phyloP scores from a whole-genome alignment of 2,329 filamentous ascomycete species.

The Proliferodiscus dingleyae region DNA sequence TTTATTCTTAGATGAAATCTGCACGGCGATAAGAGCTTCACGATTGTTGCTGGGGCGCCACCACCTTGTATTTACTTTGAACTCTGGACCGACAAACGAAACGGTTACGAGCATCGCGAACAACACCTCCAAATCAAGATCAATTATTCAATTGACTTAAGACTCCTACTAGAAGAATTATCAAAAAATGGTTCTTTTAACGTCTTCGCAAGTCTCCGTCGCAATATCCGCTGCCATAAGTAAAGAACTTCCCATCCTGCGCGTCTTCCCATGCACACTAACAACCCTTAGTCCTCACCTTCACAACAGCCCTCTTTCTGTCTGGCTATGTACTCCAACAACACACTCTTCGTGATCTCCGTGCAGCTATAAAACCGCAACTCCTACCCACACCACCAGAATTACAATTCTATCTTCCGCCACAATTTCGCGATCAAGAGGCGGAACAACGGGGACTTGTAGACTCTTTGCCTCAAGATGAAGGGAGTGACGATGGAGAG shows the following conservation, averaged over 20 bases:
- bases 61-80: too few relatives aligned
- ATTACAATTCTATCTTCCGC: conserved; percentile 20
- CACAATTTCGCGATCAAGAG: conserved; percentile 17
- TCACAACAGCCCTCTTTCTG: conserved; percentile 78
- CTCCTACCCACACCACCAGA: conserved; percentile 11
- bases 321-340: conserved; percentile 87
- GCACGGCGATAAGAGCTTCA: too few relatives aligned
- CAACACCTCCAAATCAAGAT: too few relatives aligned
- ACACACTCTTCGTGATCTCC: conserved; percentile 72
- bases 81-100: too few relatives aligned
- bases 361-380: conserved; percentile 55
- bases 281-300: conserved; percentile 57
- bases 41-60: too few relatives aligned
- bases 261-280: conserved; percentile 6
- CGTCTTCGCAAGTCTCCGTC: conserved; percentile 66
- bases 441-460: conserved; percentile 2
- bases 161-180: too few relatives aligned
- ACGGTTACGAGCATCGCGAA: too few relatives aligned
- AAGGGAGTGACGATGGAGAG: conserved; percentile 1
- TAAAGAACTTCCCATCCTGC: conserved; percentile 38
- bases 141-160: too few relatives aligned
- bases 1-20: too few relatives aligned
- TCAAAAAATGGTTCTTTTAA: conserved; percentile 45
- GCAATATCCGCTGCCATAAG: conserved; percentile 59
- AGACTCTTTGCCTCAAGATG: too few relatives aligned